Evolutionary conservation across 2,329 filamentous ascomycete genomes (phyloP).

Genomic region (Botryotinia convoluta): DNA sequence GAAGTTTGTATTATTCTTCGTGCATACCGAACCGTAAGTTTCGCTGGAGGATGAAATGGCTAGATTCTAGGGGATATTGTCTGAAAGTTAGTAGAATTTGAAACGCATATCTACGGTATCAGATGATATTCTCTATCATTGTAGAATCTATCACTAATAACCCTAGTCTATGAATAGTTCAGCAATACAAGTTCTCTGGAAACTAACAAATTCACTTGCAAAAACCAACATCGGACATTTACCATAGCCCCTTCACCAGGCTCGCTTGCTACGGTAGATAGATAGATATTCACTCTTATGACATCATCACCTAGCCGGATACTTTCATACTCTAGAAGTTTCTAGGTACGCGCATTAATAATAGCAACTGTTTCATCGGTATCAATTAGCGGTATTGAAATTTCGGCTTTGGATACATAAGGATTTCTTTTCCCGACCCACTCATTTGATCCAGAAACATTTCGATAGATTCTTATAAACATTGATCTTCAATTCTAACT

Average conservation of each 20-base stretch:
- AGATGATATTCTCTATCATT: background rate
- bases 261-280: slow-evolving; percentile 1
- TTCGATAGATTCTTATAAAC: background rate
- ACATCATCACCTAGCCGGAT: background rate
- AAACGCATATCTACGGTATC: background rate
- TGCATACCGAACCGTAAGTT: background rate
- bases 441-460: background rate
- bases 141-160: no score
- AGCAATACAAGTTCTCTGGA: background rate
- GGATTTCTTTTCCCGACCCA: no score
- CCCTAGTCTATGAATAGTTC: background rate
- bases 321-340: background rate
- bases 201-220: background rate
- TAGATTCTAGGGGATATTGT: background rate
- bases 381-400: background rate
- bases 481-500: background rate
- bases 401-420: background rate
- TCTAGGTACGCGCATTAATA: background rate
- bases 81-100: rapidly evolving
- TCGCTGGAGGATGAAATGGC: background rate
- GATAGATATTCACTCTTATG: background rate
- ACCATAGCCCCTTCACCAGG: background rate
- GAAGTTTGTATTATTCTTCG: background rate
- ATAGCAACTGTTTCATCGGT: background rate
- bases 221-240: rapidly evolving